These are phyloP conservation scores for Fusarium napiforme DNA, from an alignment of 2,329 filamentous ascomycete genomes.

Conservation along the genomic window DNA sequence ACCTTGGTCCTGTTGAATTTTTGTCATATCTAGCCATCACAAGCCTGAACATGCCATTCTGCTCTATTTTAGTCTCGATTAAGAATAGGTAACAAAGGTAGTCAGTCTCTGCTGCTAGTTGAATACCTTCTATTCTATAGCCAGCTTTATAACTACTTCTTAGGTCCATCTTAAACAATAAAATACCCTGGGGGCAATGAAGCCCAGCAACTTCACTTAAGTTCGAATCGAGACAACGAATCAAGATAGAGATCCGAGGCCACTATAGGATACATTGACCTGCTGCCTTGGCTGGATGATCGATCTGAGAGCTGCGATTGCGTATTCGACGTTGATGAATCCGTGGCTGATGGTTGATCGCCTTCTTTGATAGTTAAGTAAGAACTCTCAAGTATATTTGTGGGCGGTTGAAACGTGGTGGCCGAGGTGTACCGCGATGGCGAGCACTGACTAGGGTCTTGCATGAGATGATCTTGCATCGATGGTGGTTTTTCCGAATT, in stretches of 20 bases:
- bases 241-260: background rate
- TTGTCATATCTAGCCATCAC: background rate
- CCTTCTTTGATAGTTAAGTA: background rate
- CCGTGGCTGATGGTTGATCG: background rate
- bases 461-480: background rate
- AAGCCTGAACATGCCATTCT: background rate
- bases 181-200: background rate
- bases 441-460: background rate
- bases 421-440: slow-evolving; percentile 6
- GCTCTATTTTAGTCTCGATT: background rate
- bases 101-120: background rate
- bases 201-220: background rate
- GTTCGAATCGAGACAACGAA: background rate
- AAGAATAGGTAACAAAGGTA: background rate
- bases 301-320: background rate
- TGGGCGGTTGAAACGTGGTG: slow-evolving; percentile 4
- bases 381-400: background rate
- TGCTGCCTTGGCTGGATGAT: slow-evolving; percentile 3
- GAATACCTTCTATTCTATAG: background rate
- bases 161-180: background rate
- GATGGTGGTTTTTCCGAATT: slow-evolving; percentile 13
- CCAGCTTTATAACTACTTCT: background rate
- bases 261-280: background rate
- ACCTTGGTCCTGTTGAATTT: background rate
- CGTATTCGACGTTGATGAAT: background rate